Base-by-base conservation (phyloP, 169 alveolate genomes). In the Eimeria nieschulzi region DNA sequence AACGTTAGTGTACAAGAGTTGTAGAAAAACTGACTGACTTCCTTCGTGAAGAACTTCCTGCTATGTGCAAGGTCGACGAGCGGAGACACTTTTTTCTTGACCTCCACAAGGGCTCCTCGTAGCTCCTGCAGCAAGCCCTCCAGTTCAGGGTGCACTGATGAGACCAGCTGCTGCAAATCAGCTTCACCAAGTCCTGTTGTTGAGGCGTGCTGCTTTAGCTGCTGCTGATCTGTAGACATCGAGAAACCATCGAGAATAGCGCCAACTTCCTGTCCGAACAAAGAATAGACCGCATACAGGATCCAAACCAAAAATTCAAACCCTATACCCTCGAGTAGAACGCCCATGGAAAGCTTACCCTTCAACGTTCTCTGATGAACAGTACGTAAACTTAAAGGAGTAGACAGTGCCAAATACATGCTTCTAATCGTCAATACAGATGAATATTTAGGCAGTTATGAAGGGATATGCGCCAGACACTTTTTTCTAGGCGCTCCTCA, bases 41-140 rank as follows among this genome's bases (percentile, higher is more conserved):
- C 94, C 64, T 90, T 94, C 12, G 96, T 94, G 84, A 96, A 91
- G 23, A 88, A 55, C 59, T 92, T 94, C 61, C 51, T 53, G 78
- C 86, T 13, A 23, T 91, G 86, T n/a, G 91, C 93, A 23, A 91
- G 93, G 68, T 70, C 54, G 19, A 95, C 71, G 13, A 95, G 54
- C 10, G 94, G 94, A 33, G 83, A 54, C 51, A 95, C 90, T 64
- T 93, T 94, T 23, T 93, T 95, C 71, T 93, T 94, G 92, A 88
- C 64, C 66, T 53, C 95, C 91, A 26, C 72, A 64, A 71, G 86
- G 73, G 70, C 75, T 68, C 46, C 94, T 85, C 83, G 92, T 95
- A 61, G 91, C 94, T 70, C 93, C 82, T 82, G 95, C 87, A 94
- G 78, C 94, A 71, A 91, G 83, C 93, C 91, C 54, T 78, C 90